A percentile compares a stretch with the other conserved stretches of the same genome.
These are phyloP conservation scores for Rhododendron griersonianum DNA, from an alignment of 148 eudicot genomes.

Conservation along the genomic window DNA sequence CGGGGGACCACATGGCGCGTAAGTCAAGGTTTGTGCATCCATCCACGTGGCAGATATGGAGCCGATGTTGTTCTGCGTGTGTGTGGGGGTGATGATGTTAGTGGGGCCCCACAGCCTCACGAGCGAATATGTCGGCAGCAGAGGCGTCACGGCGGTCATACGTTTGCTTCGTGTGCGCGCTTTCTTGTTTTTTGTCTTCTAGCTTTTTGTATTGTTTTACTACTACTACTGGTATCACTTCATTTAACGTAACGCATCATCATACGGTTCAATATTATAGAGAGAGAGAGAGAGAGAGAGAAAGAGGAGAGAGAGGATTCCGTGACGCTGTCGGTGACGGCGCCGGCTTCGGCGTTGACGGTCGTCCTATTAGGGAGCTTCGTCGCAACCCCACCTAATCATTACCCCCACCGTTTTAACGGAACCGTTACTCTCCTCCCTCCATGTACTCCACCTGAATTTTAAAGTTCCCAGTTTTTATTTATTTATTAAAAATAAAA, in stretches of 20 bases:
- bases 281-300: no score
- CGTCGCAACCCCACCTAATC: not conserved
- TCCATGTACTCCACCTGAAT: not conserved
- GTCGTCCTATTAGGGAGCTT: constrained; percentile 3
- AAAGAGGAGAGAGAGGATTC: not conserved
- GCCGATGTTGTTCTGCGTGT: not conserved
- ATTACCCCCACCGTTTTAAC: not conserved
- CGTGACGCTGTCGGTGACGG: constrained; percentile 2
- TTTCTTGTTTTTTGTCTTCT: not conserved
- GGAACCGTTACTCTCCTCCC: not conserved
- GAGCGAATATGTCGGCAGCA: not conserved
- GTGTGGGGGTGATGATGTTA: not conserved
- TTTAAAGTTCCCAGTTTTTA: not conserved
- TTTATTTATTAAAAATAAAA: no score
- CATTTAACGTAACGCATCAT: not conserved
- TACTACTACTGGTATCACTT: no score
- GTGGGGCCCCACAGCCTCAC: not conserved
- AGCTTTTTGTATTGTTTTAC: not conserved
- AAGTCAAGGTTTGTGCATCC: not conserved
- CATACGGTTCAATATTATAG: not conserved
- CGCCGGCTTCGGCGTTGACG: constrained; percentile 2
- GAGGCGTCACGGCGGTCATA: constrained; percentile 5
- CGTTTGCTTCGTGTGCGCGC: not conserved
- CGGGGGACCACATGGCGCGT: not conserved
- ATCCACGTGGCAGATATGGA: not conserved